Evolutionary conservation across 2,329 filamentous ascomycete genomes (phyloP), one percentile per base, ranked within the genome.

Genomic region (Parastagonospora nodorum): DNA sequence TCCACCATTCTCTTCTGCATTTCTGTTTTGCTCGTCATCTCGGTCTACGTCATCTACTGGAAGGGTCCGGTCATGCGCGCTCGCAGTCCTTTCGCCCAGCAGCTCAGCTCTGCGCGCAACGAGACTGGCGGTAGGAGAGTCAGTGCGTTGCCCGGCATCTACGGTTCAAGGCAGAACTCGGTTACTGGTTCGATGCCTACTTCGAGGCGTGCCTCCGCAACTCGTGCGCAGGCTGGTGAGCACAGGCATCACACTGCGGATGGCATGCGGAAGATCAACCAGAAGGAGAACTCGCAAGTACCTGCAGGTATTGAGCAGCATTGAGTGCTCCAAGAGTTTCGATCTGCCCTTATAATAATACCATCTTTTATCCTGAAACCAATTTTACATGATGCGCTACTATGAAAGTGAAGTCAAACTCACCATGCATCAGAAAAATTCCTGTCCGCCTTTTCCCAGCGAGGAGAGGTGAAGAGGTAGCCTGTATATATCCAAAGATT

Each of bases 1-100:
- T 83, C 81, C 24, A 82, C 81, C 0, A 77, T 85, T n/a, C 77
- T 87, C 0, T 81, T 77, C 11, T 75, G 69, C 29, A 70, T 86
- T 37, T 76, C 80, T 0, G 60, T 80, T 2, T 73, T 85, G 2
- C 72, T 72, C 8, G 69, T 72, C 1, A 57, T 66, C 1, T 70
- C 68, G 0, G 64, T 82, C 2, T 61, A 83, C 15, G 75, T 85
- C 5, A 76, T 80, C 8, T 75, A 80, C 37, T 80, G 77, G 76
- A 82, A 84, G 57, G 84, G 84, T 0, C 81, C 82, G 0, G 70
- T 68, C 2, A 75, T 86, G 28, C 75, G 84, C 5, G 77, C 74
- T 48, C 73, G 76, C 10, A 82, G 79, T 45, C 76, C 79, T 5
- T 85, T 86, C 58, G 83, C 83, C 0, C 76, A 82, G 61, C 67